Evolutionary conservation across 129 eudicot genomes (phyloP).

Genomic region (Flaveria linearis): DNA sequence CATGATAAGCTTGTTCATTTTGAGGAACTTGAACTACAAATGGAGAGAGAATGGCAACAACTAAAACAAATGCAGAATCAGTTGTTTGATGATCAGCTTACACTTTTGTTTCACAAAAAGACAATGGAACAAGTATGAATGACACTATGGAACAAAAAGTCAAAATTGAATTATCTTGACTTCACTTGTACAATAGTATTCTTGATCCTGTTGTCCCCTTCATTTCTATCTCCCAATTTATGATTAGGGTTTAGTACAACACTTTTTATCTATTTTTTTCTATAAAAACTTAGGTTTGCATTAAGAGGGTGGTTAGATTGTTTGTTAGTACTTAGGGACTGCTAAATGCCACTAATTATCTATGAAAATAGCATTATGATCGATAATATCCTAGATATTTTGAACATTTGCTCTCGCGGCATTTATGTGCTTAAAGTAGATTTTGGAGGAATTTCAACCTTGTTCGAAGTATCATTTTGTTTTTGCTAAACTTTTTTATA

Average conservation of each 20-base stretch:
- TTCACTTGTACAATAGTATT: constrained; percentile 22
- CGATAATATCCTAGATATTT: no score
- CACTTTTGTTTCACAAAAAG: constrained; percentile 56
- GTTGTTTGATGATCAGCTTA: constrained; percentile 71
- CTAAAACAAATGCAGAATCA: constrained; percentile 59
- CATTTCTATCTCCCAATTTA: constrained; percentile 20
- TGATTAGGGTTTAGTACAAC: constrained; percentile 27
- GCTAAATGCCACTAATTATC: no score
- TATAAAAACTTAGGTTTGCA: no score
- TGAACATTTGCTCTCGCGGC: no score
- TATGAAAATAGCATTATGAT: no score
- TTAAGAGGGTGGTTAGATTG: no score
- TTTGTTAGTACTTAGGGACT: no score
- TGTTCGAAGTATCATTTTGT: no score
- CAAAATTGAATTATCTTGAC: constrained; percentile 37
- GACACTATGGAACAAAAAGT: constrained; percentile 43
- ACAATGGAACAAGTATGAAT: constrained; percentile 41
- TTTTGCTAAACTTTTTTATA: no score
- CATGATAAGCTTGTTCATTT: constrained; percentile 56
- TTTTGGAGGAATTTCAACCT: no score
- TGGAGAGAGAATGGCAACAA: constrained; percentile 71
- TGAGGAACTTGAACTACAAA: constrained; percentile 71
- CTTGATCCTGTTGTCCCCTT: constrained; percentile 12
- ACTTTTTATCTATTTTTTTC: neutral
- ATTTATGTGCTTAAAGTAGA: no score